These are phyloP conservation scores for Scedosporium dehoogii DNA, from an alignment of 2,329 filamentous ascomycete species.

Conservation along the genomic window DNA sequence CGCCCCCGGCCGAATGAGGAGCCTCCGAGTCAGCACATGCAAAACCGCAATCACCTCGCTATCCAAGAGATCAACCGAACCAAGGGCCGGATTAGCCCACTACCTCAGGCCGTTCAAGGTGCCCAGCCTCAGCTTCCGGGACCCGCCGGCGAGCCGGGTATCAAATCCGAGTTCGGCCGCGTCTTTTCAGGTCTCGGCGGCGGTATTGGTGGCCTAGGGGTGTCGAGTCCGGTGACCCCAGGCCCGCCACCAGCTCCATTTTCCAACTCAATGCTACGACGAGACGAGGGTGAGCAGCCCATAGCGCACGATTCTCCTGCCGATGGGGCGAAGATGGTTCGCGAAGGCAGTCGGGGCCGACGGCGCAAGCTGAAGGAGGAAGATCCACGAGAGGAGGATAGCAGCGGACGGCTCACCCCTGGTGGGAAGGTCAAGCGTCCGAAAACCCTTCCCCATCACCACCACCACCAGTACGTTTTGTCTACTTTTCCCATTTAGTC, in stretches of 20 bases:
- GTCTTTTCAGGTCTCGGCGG: constrained; percentile 89
- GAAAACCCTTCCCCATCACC: constrained; percentile 58
- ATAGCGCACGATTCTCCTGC: constrained; percentile 32
- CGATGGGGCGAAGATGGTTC: constrained; percentile 28
- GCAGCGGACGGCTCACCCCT: constrained; percentile 51
- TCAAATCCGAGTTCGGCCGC: constrained; percentile 89
- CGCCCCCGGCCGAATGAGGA: constrained; percentile 37
- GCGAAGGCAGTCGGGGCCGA: constrained; percentile 14
- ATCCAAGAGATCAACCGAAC: constrained; percentile 67
- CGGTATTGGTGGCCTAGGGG: constrained; percentile 39
- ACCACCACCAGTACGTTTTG: constrained; percentile 47
- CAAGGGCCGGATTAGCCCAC: constrained; percentile 73
- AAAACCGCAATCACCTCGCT: constrained; percentile 60
- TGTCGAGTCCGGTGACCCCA: constrained; percentile 40
- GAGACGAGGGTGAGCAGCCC: constrained; percentile 38
- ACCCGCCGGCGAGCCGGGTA: constrained; percentile 72
- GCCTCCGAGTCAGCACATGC: constrained; percentile 29
- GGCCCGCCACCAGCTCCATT: constrained; percentile 32
- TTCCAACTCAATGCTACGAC: constrained; percentile 34
- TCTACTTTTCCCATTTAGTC: background rate
- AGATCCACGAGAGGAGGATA: constrained; percentile 54
- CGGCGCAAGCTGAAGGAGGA: constrained; percentile 62
- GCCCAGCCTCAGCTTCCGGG: constrained; percentile 73
- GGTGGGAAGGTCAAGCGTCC: constrained; percentile 49
- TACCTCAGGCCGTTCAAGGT: constrained; percentile 89